Conservation (phyloP, 257 asterid genomes). For the Solanum chmielewskii region DNA sequence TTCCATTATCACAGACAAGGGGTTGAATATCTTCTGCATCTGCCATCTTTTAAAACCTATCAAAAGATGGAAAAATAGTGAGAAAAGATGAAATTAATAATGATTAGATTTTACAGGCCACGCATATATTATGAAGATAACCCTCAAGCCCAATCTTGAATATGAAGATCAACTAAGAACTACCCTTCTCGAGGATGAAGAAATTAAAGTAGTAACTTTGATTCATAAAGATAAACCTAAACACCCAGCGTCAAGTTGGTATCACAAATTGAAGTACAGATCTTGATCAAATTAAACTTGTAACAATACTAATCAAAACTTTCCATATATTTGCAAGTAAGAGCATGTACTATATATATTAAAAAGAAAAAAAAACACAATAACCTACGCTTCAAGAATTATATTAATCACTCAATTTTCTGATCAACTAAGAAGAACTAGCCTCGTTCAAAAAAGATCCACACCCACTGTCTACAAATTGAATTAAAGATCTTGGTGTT, state of each 20-base stretch:
- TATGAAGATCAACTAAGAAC: not conserved
- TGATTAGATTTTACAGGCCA: not conserved
- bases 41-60: slow-evolving; percentile 12
- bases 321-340: not conserved
- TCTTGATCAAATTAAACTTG: not conserved
- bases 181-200: not conserved
- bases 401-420: not conserved
- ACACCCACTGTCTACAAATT: not conserved
- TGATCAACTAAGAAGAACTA: no score
- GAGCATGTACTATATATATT: not conserved
- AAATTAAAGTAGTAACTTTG: not conserved
- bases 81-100: not conserved
- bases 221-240: not conserved
- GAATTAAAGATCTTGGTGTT: not conserved
- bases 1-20: slow-evolving; percentile 28
- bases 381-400: not conserved
- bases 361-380: not conserved
- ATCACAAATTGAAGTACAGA: not conserved
- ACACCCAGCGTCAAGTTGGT: not conserved
- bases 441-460: no score
- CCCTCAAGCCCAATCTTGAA: not conserved
- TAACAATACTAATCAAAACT: not conserved
- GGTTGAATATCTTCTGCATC: slow-evolving; percentile 26
- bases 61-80: not conserved
- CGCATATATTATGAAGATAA: not conserved